Evolutionary conservation across 345 rosid genomes (phyloP).

Genomic region (Melaleuca quinquenervia): DNA sequence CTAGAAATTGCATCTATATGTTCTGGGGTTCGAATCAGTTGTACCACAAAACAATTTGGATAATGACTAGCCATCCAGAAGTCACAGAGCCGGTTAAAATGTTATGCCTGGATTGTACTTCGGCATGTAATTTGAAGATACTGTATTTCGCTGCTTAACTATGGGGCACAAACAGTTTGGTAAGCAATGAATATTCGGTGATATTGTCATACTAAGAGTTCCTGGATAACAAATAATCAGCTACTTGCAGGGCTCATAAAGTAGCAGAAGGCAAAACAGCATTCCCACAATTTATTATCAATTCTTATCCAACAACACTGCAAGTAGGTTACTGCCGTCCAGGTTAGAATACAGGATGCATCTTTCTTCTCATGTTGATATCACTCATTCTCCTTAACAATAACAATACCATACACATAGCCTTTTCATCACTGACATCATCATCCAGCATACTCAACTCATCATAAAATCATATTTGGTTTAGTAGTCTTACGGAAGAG

Average conservation of each 20-base stretch:
- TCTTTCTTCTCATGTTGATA: background rate
- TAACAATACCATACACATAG: background rate
- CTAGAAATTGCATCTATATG: no score
- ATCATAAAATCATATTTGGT: background rate
- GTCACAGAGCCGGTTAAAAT: background rate
- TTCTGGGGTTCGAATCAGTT: background rate
- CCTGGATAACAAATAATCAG: background rate
- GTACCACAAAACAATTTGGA: background rate
- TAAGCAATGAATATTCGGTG: background rate
- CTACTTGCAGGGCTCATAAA: background rate
- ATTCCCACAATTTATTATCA: background rate
- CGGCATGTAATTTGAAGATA: background rate
- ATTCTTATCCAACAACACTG: background rate
- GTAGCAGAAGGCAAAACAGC: background rate
- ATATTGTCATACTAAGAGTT: background rate
- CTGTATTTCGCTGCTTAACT: background rate
- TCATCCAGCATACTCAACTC: background rate
- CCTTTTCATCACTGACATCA: background rate
- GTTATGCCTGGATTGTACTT: background rate
- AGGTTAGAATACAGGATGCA: background rate
- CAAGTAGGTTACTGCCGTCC: background rate
- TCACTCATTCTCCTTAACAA: background rate
- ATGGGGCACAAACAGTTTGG: background rate
- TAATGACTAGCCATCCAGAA: background rate
- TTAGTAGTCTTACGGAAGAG: slow-evolving; percentile 61